Evolutionary conservation across 345 rosid species (phyloP), one percentile per base, ranked within the genome.

Genomic region (Ailanthus altissimus): DNA sequence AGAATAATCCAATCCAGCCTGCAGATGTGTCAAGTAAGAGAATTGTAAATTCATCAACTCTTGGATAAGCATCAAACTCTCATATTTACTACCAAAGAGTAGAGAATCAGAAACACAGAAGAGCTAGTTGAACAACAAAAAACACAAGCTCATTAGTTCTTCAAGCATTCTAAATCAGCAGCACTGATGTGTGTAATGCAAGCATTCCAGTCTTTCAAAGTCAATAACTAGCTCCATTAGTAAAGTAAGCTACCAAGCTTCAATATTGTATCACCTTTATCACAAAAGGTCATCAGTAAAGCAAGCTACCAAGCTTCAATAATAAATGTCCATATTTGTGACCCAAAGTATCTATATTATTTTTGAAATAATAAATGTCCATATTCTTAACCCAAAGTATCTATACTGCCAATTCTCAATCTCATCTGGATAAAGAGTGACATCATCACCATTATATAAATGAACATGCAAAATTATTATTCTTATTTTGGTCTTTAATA

Each of bases 1-100:
- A 96, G 74, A 96, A 85, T 5, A 96, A 81, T 80, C 97, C 97
- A 2, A 89, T 89, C 97, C 92, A 91, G 75, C 92, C 97, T 96
- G 90, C 69, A 40, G 13, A 42, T 15, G 16, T 18, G 60, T 49
- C 21, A 65, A 65, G 73, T 13, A 59, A 6, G 64, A 18, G 72
- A 70, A 60, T 28, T 5, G 7, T 28, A 40, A 47, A 57, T 53
- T 38, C 14, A 66, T 43, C 65, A 75, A 59, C 9, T 49, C 60
- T 53, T 14, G 58, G 11, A 28, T 47, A 32, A 53, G 62, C 15
- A 43, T 67, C 72, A 12, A 36, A 53, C 51, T 36, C 15, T 16
- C 21, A 38, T 3, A 40, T 43, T 23, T 40, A 57, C 26, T 23
- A 5, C 12, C 13, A 10, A 32, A 23, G 9, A 72, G 1, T 0